phyloP scores from a whole-genome alignment of 306 rosid species.

The Pyrus pyrifolia region DNA sequence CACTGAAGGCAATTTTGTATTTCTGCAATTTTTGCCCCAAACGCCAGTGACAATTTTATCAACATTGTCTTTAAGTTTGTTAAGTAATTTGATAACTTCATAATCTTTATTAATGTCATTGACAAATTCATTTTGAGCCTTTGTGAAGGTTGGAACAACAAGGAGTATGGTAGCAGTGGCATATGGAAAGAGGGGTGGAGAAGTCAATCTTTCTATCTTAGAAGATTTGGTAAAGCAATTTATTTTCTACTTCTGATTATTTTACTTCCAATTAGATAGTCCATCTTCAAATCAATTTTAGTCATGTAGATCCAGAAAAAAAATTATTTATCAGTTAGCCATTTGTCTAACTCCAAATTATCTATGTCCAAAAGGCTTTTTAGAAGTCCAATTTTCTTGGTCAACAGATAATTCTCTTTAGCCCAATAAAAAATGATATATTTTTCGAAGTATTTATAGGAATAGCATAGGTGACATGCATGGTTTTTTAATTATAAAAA shows the following conservation, averaged over 20 bases:
- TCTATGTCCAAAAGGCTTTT: not conserved
- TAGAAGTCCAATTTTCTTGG: not conserved
- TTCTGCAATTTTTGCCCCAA: not conserved
- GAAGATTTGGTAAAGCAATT: conserved; percentile 64
- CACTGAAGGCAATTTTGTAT: not conserved
- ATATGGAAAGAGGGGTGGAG: conserved; percentile 84
- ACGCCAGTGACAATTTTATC: not conserved
- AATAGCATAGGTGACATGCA: not conserved
- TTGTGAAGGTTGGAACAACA: conserved; percentile 77
- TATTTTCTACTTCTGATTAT: not conserved
- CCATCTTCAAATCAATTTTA: not conserved
- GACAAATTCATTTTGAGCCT: conserved; percentile 21
- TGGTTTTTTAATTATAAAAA: not conserved
- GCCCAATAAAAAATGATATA: not conserved
- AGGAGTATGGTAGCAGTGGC: conserved; percentile 70
- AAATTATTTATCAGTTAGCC: not conserved
- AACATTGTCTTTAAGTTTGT: not conserved
- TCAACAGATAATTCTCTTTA: not conserved
- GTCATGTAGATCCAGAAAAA: not conserved
- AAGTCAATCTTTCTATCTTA: conserved; percentile 64
- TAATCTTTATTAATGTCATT: conserved; percentile 21
- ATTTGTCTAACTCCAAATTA: not conserved
- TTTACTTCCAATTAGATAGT: not conserved
- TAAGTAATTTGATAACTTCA: conserved; percentile 7
- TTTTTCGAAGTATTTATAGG: not conserved